Evolutionary conservation across 2,329 filamentous ascomycete genomes (phyloP), one percentile per base, ranked within the genome.

Genomic region (Diaporthe sp.): DNA sequence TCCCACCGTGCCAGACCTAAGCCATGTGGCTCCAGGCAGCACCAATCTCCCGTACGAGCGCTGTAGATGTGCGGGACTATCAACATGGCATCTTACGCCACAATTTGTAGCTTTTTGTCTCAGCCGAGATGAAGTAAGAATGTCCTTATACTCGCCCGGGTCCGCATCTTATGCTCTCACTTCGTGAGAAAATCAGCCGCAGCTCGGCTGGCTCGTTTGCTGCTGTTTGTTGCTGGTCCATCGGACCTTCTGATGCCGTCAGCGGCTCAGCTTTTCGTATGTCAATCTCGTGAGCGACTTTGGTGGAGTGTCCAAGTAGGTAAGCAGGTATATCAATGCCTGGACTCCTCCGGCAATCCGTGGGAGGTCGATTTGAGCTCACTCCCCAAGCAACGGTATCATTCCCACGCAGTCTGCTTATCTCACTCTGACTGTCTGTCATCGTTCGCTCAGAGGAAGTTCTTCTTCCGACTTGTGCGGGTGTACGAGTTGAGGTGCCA

Each of bases 401-500:
- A 39, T 39, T 0, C 13, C 28, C 20, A 20, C 31, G 34, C 17
- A n/a, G n/a, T 44, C 34, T 51, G 25, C 34, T 28, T 37, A 25
- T 57, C 39, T 9, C 22, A 10, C 53, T 58, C 25, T 25, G 25
- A 12, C 28, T 0, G 39, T 7, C 42, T 25, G 1, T n/a, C 5
- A 28, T 37, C 34, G 4, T 47, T 25, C n/a, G 25, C 75, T 92
- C 85, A 98, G 73, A 98, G 89, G 82, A 98, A 98, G 82, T 98
- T 95, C 92, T 98, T 98, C 91, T 98, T 98, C 86, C 92, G 92
- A 80, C 94, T 93, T 20, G 96, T 98, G 79, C 97, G 90, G 12
- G 96, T 99, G 84, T 98, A 99, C 82, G 98, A 96, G 77, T 95
- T 97, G 78, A 99, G 88, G 78, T 97, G 94, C 97, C 97, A 99